These are phyloP conservation scores for Platanthera guangdongensis DNA, from an alignment of 106 monocot genomes.

Conservation along the genomic window DNA sequence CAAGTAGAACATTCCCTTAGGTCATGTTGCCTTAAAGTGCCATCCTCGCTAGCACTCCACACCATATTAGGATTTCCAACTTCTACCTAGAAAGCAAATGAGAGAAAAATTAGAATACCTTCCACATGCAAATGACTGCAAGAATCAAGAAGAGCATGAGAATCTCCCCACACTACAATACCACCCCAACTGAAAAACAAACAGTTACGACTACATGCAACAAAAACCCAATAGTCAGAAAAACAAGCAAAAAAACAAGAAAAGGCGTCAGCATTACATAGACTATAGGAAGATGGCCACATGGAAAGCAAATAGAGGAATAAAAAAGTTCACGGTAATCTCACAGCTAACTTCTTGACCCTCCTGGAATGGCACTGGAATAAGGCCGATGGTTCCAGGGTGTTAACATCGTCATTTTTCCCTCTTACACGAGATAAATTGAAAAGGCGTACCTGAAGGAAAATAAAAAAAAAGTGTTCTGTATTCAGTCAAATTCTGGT, in stretches of 20 bases:
- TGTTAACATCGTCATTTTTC: conserved; percentile 18
- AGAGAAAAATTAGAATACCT: not conserved
- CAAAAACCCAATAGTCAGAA: not conserved
- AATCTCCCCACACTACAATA: not conserved
- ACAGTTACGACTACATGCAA: too few relatives aligned
- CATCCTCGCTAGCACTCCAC: conserved; percentile 99
- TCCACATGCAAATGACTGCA: not conserved
- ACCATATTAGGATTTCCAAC: conserved; percentile 83
- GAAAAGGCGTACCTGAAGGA: conserved; percentile 80
- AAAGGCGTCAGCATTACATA: not conserved
- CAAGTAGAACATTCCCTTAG: conserved; percentile 72
- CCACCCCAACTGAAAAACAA: too few relatives aligned
- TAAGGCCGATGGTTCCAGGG: conserved; percentile 47
- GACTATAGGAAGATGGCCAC: not conserved
- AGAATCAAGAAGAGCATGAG: not conserved
- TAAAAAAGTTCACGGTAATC: conserved; percentile 3
- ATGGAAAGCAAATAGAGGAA: not conserved
- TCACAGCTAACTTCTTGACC: conserved; percentile 96
- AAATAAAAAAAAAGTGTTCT: conserved; percentile 6
- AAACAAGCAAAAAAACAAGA: not conserved
- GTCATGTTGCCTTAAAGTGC: conserved; percentile 93
- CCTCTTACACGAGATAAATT: conserved; percentile 57
- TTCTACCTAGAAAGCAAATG: conserved; percentile 51
- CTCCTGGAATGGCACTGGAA: conserved; percentile 80
- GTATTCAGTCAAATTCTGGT: not conserved